Conservation (phyloP, 768 basidiomycete genomes). For the Mycena rosella region DNA sequence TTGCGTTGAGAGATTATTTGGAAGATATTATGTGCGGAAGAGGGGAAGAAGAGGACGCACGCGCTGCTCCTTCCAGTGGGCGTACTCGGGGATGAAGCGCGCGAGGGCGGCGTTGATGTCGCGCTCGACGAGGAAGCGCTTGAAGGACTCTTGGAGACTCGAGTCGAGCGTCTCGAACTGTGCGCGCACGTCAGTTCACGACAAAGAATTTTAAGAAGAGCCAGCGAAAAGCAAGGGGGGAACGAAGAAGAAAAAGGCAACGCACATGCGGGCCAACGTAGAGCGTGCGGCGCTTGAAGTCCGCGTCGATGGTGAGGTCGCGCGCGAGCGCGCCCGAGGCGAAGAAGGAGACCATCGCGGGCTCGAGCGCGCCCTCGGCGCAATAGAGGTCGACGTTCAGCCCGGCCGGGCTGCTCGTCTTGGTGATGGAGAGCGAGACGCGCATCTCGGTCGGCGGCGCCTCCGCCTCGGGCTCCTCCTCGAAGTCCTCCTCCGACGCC, state of each 20-base stretch:
- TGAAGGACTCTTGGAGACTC: constrained; percentile 90
- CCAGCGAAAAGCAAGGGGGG: too few relatives aligned
- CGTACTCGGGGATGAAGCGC: constrained; percentile 88
- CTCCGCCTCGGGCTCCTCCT: constrained; percentile 47
- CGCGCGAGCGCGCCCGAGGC: constrained; percentile 76
- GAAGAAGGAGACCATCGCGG: constrained; percentile 92
- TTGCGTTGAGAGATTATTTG: constrained; percentile 7
- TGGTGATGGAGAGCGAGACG: constrained; percentile 85
- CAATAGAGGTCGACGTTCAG: constrained; percentile 83
- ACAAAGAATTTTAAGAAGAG: neutral
- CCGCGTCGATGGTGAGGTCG: constrained; percentile 88
- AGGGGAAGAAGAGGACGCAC: constrained; percentile 62
- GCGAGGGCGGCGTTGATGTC: constrained; percentile 89
- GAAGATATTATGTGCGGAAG: too few relatives aligned
- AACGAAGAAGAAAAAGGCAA: constrained; percentile 15
- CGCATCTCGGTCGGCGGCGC: constrained; percentile 77
- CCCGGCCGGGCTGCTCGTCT: constrained; percentile 73
- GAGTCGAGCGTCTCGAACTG: constrained; percentile 95
- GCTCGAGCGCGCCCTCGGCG: constrained; percentile 81
- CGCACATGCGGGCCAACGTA: constrained; percentile 92
- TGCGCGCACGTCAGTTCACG: too few relatives aligned
- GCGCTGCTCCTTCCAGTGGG: constrained; percentile 93
- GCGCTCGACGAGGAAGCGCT: constrained; percentile 88
- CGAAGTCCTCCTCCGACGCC: constrained; percentile 51
- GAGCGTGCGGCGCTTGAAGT: constrained; percentile 91